Conservation (phyloP, 2,329 filamentous ascomycete species). For the Cordyceps tenuipes region DNA sequence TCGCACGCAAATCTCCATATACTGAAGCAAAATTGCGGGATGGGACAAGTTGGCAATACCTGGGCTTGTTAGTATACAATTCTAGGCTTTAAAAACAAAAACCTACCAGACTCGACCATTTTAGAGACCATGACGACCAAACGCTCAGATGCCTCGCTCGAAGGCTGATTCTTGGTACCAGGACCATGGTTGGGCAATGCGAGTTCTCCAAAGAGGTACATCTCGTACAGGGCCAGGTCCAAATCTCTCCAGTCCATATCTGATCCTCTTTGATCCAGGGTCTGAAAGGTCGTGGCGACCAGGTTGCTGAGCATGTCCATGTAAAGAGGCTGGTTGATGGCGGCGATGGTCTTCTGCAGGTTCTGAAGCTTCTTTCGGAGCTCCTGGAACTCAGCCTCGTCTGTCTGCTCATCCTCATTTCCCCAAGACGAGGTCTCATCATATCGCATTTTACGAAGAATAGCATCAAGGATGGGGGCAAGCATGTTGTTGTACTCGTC, state of each 20-base stretch:
- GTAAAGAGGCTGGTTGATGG: conserved; percentile 80
- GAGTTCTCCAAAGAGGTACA: conserved; percentile 91
- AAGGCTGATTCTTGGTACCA: conserved; percentile 77
- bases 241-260: conserved; percentile 91
- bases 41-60: conserved; percentile 80
- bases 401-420: conserved; percentile 86
- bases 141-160: conserved; percentile 68
- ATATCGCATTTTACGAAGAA: conserved; percentile 94
- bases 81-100: conserved; percentile 24
- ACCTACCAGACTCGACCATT: conserved; percentile 80
- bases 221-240: conserved; percentile 87
- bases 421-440: conserved; percentile 93
- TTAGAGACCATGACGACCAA: conserved; percentile 88
- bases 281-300: conserved; percentile 79
- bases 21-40: conserved; percentile 86
- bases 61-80: conserved; percentile 24
- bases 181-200: conserved; percentile 81
- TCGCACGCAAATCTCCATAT: conserved; percentile 96
- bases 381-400: conserved; percentile 96
- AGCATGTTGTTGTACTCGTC: conserved; percentile 73
- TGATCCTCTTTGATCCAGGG: conserved; percentile 62
- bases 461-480: conserved; percentile 79
- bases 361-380: conserved; percentile 82
- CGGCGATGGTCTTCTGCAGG: conserved; percentile 85
- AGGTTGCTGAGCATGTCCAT: conserved; percentile 81